Base-by-base conservation (phyloP, 2,329 filamentous ascomycete genomes). In the Neofusicoccum cordaticola region DNA sequence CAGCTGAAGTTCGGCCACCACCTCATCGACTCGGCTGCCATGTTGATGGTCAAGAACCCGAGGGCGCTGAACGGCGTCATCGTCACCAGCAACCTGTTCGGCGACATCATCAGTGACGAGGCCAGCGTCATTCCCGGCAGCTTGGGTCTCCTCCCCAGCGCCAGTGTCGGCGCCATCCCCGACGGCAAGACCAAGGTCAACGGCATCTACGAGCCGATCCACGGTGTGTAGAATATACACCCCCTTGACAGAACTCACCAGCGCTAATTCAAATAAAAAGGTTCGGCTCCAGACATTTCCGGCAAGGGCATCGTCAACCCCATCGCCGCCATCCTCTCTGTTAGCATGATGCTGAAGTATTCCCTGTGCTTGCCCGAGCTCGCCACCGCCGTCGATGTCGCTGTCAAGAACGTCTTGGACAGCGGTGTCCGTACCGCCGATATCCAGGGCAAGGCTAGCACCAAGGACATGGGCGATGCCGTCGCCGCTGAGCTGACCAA, bases 171-270 rank as follows among this genome's bases (percentile, higher is more conserved):
- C 69, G 92, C 91, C 45, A 88, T 96, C 66, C 94, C 94, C 0
- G 92, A 96, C 77, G 91, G 91, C 63, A 91, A 92, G 83, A 86
- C 83, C 71, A 89, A 86, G 77, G 92, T 93, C 75, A 97, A 96
- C 76, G 94, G 93, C 71, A 97, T 98, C 73, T 99, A 97, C 77
- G 94, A 98, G 84, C 94, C 94, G 31, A 98, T 99, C 72, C 94
- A 99, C 78, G 93, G 92, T 92, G 82, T 73, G 81, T 71, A 19
- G 44, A 51, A 6, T 41, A 13, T n/a, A 34, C 11, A 19, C 34
- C 27, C 35, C 42, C n/a, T 39, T 17, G 37, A n/a, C 11, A n/a
- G 4, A n/a, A n/a, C 27, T 13, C 6, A 11, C 45, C 8, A 22
- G 13, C 27, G 12, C 52, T 57, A 17, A 58, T 39, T 42, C 13